Base-by-base conservation (phyloP, 495 filamentous ascomycete species). In the Penicillium crystallinum region DNA sequence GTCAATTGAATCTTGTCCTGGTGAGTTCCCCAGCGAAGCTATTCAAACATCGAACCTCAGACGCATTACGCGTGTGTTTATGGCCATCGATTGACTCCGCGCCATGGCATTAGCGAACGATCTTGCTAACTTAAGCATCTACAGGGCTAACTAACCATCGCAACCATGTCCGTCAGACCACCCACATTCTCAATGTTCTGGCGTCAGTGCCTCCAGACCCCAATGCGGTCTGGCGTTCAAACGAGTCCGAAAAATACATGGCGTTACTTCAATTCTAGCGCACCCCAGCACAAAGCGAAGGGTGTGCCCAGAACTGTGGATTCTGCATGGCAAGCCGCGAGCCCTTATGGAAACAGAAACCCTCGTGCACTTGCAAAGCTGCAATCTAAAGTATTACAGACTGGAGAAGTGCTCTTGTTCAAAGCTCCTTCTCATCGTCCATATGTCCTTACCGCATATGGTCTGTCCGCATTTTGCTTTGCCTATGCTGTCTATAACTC, bases 381-480 rank as follows among this genome's bases (percentile, higher is more conserved):
- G 60, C 68, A 34, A 69, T 58, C 48, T 56, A 69, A 36, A 7
- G 48, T 50, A 17, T 34, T 50, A 33, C 37, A 50, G n/a, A 10
- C 1, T 6, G 70, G 72, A 15, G 53, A 70, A n/a, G 53, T 75
- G 10, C 36, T 80, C 0, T 67, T 89, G 29, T 90, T 83, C 71
- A 69, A 81, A 51, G 76, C 80, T 0, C 82, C 77, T 4, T 82
- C 83, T 4, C 82, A 88, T 55, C 73, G 75, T 46, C 66, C 72
- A 57, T 87, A 81, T 66, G 64, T 81, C 30, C 47, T 78, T 35
- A 77, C 78, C 31, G 78, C 78, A 60, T 83, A 85, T 60, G 61
- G 68, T 31, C 68, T 81, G 14, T 73, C 74, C 6, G 53, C 69
- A 19, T 83, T 83, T 63, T 86, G 81, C 67, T 72, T 86, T 46